Evolutionary conservation across 2,329 filamentous ascomycete species (phyloP), one percentile per base, ranked within the genome.

Genomic region (Penicillium sp.): DNA sequence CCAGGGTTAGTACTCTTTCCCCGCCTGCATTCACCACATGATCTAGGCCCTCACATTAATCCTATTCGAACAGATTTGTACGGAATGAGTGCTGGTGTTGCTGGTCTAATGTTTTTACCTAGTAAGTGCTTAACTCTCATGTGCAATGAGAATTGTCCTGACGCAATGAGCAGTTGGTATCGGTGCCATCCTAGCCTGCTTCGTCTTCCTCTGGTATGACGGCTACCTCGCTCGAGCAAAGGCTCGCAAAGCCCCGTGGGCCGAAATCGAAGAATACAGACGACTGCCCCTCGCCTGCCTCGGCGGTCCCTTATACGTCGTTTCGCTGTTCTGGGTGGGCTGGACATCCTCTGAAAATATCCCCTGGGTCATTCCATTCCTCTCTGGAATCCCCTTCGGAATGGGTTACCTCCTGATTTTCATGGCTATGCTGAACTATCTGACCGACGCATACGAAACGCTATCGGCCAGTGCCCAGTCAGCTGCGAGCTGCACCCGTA

Each of bases 221-320:
- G 70, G 67, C 25, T 79, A 83, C 42, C 79, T 91, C 15, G 73
- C 75, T 2, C 77, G 77, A 46, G 84, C 85, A 1, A 79, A 81
- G 61, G 70, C 70, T n/a, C 63, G 62, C 31, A 54, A 65, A 15
- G 62, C 63, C 23, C 50, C 43, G 15, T 67, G 64, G 64, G 57
- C 64, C 20, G 54, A 44, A n/a, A 61, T 65, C 14, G 64, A 67
- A 59, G 68, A 71, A 54, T 89, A 85, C 68, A 81, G 86, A 6
- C 83, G 89, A 2, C 78, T 93, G 0, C 89, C 89, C 0, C 80
- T 92, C 2, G 89, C 88, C 7, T 88, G 84, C 65, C 64, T 90
- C 22, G 89, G 87, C 1, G 88, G 89, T 0, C 88, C 88, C 0
- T 73, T 90, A 35, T 70, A 68, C 35, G 69, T 72, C 6, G 58